Evolutionary conservation across 371 early-diverging fungal genomes (phyloP).

Genomic region (Circinella minor): DNA sequence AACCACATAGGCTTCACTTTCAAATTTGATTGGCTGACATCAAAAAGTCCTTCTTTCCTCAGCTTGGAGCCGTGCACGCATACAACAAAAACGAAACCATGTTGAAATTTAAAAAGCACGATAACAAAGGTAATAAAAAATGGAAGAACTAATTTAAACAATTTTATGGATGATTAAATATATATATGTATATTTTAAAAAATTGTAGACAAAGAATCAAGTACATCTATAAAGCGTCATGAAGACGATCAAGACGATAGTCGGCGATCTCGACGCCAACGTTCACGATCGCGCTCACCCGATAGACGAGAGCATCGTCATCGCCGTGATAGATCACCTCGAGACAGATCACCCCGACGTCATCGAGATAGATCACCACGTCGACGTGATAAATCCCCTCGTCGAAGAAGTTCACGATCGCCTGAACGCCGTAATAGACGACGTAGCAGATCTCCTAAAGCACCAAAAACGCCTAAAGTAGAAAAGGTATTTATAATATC

Average conservation of each 20-base stretch:
- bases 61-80: too few species aligned
- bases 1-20: too few species aligned
- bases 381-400: constrained; percentile 18
- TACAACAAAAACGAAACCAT: constrained; percentile 14
- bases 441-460: constrained; percentile 21
- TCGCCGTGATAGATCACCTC: constrained; percentile 14
- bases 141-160: background rate
- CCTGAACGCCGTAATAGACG: constrained; percentile 20
- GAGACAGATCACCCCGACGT: constrained; percentile 14
- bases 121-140: constrained; percentile 35
- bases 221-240: constrained; percentile 11
- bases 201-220: constrained; percentile 8
- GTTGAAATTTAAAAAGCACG: constrained; percentile 55
- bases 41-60: too few species aligned
- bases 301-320: constrained; percentile 15
- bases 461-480: background rate
- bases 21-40: too few species aligned
- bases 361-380: constrained; percentile 16
- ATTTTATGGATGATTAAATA: background rate
- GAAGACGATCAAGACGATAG: constrained; percentile 16
- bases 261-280: constrained; percentile 15
- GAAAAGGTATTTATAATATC: constrained; percentile 10
- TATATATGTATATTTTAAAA: background rate
- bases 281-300: constrained; percentile 34
- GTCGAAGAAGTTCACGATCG: constrained; percentile 16